phyloP scores from a whole-genome alignment of 331 rosid genomes.

The Erythrophleum ivorense region DNA sequence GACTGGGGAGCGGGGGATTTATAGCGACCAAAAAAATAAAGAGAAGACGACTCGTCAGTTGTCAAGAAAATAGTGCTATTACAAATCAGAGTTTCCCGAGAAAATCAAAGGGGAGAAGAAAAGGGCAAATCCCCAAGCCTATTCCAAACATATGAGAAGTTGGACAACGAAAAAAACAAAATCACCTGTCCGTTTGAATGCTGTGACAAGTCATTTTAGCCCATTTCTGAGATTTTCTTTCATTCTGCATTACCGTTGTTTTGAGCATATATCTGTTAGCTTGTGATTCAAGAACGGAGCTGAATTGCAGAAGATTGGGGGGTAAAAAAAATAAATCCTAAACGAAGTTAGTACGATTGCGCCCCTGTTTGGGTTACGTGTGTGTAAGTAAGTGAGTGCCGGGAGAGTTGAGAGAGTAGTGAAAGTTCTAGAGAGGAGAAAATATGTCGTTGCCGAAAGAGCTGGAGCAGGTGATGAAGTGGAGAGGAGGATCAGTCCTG shows the following conservation, averaged over 20 bases:
- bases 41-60: background rate
- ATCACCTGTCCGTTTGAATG: constrained; percentile 3
- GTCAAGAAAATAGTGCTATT: background rate
- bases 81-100: background rate
- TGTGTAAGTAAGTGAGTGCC: background rate
- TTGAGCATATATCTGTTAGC: background rate
- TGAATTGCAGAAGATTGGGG: background rate
- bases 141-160: constrained; percentile 21
- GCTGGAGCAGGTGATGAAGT: constrained; percentile 83
- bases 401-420: background rate
- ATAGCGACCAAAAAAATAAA: background rate
- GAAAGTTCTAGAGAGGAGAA: background rate
- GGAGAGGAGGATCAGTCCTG: constrained; percentile 77
- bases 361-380: background rate
- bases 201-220: background rate
- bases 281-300: background rate
- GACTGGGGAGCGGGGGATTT: background rate
- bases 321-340: too few relatives aligned
- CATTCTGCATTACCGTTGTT: constrained; percentile 15
- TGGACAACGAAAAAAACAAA: background rate
- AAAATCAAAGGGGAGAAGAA: background rate
- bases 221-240: constrained; percentile 5
- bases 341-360: background rate
- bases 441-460: constrained; percentile 71
- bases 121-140: background rate